A percentile compares a stretch with the other conserved stretches of the same genome.
phyloP scores from a whole-genome alignment of 208 protist species.

The Crithidia mellificae region DNA sequence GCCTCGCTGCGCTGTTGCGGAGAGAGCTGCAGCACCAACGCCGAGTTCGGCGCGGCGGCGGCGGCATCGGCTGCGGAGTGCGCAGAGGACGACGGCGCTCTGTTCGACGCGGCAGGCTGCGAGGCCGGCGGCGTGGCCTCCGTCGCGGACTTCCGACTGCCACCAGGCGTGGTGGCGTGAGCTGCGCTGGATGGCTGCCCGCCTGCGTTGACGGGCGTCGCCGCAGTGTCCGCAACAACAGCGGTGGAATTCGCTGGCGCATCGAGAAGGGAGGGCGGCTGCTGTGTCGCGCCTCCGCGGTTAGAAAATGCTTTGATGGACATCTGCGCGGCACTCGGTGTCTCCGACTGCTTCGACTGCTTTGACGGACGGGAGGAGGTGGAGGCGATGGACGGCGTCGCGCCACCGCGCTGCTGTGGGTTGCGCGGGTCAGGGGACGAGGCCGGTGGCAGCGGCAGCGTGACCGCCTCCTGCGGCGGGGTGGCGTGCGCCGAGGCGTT shows the following conservation, averaged over 20 bases:
- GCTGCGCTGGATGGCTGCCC: background rate
- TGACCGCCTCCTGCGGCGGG: background rate
- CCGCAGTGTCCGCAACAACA: too few species aligned
- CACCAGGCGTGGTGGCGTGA: too few species aligned
- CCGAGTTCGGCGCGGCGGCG: background rate
- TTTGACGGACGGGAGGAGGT: conserved; percentile 2
- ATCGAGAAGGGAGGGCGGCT: too few species aligned
- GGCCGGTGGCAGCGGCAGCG: background rate
- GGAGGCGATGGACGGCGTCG: background rate
- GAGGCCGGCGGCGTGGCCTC: background rate
- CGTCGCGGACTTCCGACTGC: background rate
- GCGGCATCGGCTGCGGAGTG: background rate
- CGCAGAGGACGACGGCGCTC: background rate
- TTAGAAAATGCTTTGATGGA: background rate
- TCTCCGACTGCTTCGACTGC: conserved; percentile 1
- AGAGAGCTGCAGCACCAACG: background rate
- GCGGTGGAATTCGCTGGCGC: background rate
- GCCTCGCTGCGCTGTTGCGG: background rate
- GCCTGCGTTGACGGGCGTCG: background rate
- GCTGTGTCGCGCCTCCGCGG: background rate
- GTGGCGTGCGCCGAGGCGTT: background rate
- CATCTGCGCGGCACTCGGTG: background rate
- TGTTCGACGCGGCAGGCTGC: background rate
- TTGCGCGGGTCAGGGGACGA: conserved; percentile 9
- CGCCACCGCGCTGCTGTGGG: background rate